These are phyloP conservation scores for Excoecaria agallocha DNA, from an alignment of 345 rosid genomes.

Conservation along the genomic window DNA sequence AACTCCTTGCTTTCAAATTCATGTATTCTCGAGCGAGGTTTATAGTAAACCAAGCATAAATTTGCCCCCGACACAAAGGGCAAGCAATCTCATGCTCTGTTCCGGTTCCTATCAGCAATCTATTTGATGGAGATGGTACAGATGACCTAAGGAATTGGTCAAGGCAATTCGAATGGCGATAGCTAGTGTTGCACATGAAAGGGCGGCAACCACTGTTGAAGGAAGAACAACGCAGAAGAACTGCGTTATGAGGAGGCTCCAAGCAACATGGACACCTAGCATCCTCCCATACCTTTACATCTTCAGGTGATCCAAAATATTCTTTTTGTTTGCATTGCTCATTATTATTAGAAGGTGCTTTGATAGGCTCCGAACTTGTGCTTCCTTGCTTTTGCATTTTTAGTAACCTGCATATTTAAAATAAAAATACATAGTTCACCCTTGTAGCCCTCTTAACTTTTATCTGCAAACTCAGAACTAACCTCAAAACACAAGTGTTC, in stretches of 20 bases:
- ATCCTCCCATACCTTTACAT: constrained; percentile 61
- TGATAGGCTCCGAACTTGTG: constrained; percentile 26
- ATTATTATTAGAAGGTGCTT: constrained; percentile 29
- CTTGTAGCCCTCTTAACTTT: no score
- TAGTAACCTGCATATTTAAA: neutral
- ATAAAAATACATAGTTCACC: no score
- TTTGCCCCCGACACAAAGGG: constrained; percentile 70
- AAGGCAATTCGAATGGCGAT: constrained; percentile 68
- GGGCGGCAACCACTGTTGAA: constrained; percentile 58
- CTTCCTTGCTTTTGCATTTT: constrained; percentile 56
- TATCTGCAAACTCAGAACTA: no score
- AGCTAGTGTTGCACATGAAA: constrained; percentile 69
- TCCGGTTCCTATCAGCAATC: neutral
- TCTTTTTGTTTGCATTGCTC: constrained; percentile 26
- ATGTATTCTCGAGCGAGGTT: constrained; percentile 72
- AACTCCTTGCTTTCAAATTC: constrained; percentile 56
- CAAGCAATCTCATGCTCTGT: constrained; percentile 44
- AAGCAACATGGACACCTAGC: constrained; percentile 64
- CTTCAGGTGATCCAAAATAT: constrained; percentile 24
- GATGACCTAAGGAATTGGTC: constrained; percentile 43
- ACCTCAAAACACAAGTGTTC: no score
- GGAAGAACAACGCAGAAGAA: constrained; percentile 60
- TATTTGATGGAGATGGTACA: constrained; percentile 23
- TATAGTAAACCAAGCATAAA: constrained; percentile 56
- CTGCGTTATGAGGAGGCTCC: constrained; percentile 79